These are phyloP conservation scores for Fragilaria radians DNA, from an alignment of 108 stramenopile species.

Conservation along the genomic window DNA sequence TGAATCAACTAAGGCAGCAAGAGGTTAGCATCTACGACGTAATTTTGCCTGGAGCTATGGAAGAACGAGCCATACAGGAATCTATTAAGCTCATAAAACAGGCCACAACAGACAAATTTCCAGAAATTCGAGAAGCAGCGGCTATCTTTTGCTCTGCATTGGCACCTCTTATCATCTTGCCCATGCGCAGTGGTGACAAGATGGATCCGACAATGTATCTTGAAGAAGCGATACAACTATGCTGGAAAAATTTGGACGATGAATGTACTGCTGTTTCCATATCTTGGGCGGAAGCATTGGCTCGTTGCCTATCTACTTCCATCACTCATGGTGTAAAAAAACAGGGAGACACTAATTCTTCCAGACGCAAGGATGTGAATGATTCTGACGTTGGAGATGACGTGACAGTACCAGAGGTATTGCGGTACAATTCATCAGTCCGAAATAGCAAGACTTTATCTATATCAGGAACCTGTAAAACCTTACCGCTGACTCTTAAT, in stretches of 20 bases:
- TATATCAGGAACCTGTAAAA: slow-evolving; percentile 1
- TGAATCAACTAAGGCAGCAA: slow-evolving; percentile 15
- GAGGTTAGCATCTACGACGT: slow-evolving; percentile 6
- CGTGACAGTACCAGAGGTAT: background rate
- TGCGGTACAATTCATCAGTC: background rate
- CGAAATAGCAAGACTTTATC: background rate
- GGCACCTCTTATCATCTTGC: slow-evolving; percentile 50
- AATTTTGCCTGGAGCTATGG: slow-evolving; percentile 52
- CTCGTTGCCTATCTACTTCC: slow-evolving; percentile 61
- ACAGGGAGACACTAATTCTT: slow-evolving; percentile 13
- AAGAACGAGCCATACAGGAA: slow-evolving; percentile 61
- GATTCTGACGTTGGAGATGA: background rate
- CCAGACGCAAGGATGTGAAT: slow-evolving; percentile 13
- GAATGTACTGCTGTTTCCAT: slow-evolving; percentile 56
- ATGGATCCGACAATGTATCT: slow-evolving; percentile 30
- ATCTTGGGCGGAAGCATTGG: slow-evolving; percentile 64
- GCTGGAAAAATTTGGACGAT: slow-evolving; percentile 74
- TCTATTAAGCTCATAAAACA: slow-evolving; percentile 56
- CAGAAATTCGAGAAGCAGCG: slow-evolving; percentile 61
- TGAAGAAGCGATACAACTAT: slow-evolving; percentile 58
- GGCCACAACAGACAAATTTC: slow-evolving; percentile 59
- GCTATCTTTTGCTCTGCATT: slow-evolving; percentile 47
- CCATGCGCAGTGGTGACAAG: background rate
- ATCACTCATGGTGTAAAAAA: slow-evolving; percentile 40
- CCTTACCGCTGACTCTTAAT: slow-evolving; percentile 35